Percentiles rank a stretch among this genome's conserved stretches.
phyloP scores from a whole-genome alignment of 2,329 filamentous ascomycete species.

The Orbilia oligospora region DNA sequence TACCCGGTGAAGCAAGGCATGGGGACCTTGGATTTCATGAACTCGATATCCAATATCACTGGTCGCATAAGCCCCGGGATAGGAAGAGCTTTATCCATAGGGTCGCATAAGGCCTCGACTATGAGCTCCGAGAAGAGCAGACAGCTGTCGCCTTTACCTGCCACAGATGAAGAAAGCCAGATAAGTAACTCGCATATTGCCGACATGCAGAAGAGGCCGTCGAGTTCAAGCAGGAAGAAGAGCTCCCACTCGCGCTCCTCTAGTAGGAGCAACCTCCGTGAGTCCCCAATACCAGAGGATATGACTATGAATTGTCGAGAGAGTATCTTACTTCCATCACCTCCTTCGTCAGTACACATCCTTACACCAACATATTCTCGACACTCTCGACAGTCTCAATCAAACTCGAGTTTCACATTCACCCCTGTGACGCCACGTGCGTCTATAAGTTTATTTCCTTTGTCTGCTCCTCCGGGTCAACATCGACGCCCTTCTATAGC shows the following conservation, averaged over 20 bases:
- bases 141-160: constrained; percentile 50
- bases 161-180: constrained; percentile 37
- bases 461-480: constrained; percentile 49
- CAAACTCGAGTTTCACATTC: constrained; percentile 58
- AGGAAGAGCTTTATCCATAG: constrained; percentile 51
- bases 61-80: constrained; percentile 57
- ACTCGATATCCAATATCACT: constrained; percentile 58
- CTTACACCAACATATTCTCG: constrained; percentile 52
- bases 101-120: constrained; percentile 48
- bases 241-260: constrained; percentile 58
- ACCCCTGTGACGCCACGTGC: constrained; percentile 51
- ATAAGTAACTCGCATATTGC: constrained; percentile 28
- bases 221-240: constrained; percentile 42
- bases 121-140: constrained; percentile 50
- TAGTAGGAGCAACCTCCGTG: constrained; percentile 46
- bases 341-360: constrained; percentile 49
- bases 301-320: constrained; percentile 51
- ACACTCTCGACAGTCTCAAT: constrained; percentile 52
- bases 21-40: constrained; percentile 53
- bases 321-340: constrained; percentile 49
- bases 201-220: constrained; percentile 50
- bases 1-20: constrained; percentile 29
- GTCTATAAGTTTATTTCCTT: constrained; percentile 54
- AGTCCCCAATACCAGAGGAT: constrained; percentile 48
- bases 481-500: constrained; percentile 35